Conservation (phyloP, 306 rosid species). For the Quercus alba region DNA sequence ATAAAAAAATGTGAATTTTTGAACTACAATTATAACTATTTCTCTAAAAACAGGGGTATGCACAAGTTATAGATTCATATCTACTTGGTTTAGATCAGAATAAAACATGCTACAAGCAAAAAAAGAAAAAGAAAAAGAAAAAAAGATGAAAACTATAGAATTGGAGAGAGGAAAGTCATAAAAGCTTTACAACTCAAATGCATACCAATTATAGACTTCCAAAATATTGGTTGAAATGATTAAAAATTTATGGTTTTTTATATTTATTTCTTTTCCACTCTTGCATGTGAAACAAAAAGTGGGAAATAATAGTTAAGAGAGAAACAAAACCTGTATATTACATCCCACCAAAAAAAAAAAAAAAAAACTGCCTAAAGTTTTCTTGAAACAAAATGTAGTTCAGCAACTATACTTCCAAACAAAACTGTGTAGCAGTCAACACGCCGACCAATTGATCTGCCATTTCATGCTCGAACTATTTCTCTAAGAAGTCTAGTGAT, state of each 20-base stretch:
- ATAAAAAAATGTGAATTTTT: too few species aligned
- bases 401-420: not conserved
- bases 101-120: not conserved
- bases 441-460: not conserved
- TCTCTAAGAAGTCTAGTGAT: not conserved
- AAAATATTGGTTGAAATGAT: too few species aligned
- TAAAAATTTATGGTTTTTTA: too few species aligned
- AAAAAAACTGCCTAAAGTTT: not conserved
- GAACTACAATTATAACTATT: too few species aligned
- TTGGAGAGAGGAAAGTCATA: not conserved
- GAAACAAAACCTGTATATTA: too few species aligned
- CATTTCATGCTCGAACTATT: constrained; percentile 7
- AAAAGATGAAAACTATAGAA: not conserved
- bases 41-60: too few species aligned
- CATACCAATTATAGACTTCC: not conserved
- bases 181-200: not conserved
- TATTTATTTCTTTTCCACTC: too few species aligned
- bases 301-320: too few species aligned
- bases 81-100: not conserved
- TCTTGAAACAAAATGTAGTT: not conserved
- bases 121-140: not conserved
- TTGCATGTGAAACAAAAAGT: too few species aligned
- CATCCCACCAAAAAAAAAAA: too few species aligned
- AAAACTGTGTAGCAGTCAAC: not conserved
- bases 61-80: not conserved